These are phyloP conservation scores for Calendula officinalis DNA, from an alignment of 129 eudicot genomes.

Conservation along the genomic window DNA sequence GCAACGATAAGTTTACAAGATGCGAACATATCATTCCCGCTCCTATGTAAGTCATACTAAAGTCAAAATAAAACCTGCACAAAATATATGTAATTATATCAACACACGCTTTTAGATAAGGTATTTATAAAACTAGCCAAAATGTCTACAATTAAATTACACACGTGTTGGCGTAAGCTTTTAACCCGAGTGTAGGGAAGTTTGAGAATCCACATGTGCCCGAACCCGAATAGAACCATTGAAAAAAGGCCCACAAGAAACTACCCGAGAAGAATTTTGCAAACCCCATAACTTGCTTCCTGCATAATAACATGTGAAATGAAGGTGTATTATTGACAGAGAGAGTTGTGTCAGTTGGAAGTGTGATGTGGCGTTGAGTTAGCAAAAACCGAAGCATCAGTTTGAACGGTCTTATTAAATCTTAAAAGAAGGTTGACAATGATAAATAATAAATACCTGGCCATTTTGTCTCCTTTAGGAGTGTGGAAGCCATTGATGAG, in stretches of 20 bases:
- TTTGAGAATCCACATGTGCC: slow-evolving; percentile 52
- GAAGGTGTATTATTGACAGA: too few species aligned
- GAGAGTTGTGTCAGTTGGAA: too few species aligned
- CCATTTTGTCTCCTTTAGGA: slow-evolving; percentile 68
- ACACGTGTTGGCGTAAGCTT: slow-evolving; percentile 58
- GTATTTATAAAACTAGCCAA: background rate
- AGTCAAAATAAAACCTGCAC: slow-evolving; percentile 90
- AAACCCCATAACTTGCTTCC: slow-evolving; percentile 71
- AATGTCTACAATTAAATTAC: slow-evolving; percentile 14
- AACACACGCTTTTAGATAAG: background rate
- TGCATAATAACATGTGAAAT: slow-evolving; percentile 9
- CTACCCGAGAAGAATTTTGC: slow-evolving; percentile 54
- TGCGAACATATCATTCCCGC: slow-evolving; percentile 64
- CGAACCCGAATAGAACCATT: slow-evolving; percentile 68
- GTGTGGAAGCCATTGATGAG: slow-evolving; percentile 93
- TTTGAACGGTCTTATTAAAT: too few species aligned
- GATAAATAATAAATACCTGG: slow-evolving; percentile 47
- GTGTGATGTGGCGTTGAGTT: too few species aligned
- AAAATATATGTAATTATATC: slow-evolving; percentile 9
- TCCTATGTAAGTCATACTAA: slow-evolving; percentile 77
- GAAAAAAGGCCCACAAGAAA: slow-evolving; percentile 65
- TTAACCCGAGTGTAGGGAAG: slow-evolving; percentile 64
- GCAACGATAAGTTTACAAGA: slow-evolving; percentile 53
- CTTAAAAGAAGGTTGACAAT: background rate
- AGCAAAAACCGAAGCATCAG: too few species aligned